Percentiles rank a stretch among this genome's conserved stretches.
phyloP scores from a whole-genome alignment of 2,329 filamentous ascomycete genomes.

The Diplodia scrobiculata region DNA sequence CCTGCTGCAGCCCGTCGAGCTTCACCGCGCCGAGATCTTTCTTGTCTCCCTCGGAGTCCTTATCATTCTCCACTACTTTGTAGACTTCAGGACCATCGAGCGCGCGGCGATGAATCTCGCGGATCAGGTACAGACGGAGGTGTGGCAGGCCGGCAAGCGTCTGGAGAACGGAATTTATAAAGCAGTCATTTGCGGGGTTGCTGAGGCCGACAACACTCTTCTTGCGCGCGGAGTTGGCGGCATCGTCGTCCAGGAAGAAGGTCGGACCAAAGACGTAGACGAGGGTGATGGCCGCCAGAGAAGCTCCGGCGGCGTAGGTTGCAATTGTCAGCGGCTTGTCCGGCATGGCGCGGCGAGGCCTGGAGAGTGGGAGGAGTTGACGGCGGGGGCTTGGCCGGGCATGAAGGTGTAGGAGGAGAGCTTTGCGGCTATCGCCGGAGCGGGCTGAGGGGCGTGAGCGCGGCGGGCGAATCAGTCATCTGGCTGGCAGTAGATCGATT shows the following conservation, averaged over 20 bases:
- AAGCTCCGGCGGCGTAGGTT: slow-evolving; percentile 92
- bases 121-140: slow-evolving; percentile 85
- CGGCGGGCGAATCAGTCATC: slow-evolving; percentile 18
- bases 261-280: slow-evolving; percentile 99
- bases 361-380: slow-evolving; percentile 3
- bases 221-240: slow-evolving; percentile 64
- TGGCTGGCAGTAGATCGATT: slow-evolving; percentile 16
- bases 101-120: slow-evolving; percentile 80
- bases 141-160: slow-evolving; percentile 87
- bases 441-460: slow-evolving; percentile 12
- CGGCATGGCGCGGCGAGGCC: slow-evolving; percentile 61
- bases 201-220: slow-evolving; percentile 82
- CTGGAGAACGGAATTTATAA: slow-evolving; percentile 93
- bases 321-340: slow-evolving; percentile 81
- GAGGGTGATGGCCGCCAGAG: slow-evolving; percentile 88
- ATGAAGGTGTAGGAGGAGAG: slow-evolving; percentile 21
- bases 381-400: slow-evolving; percentile 31
- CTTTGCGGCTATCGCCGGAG: slow-evolving; percentile 13
- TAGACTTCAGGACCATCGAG: slow-evolving; percentile 80
- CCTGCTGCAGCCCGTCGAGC: slow-evolving; percentile 68
- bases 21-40: slow-evolving; percentile 51
- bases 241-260: slow-evolving; percentile 86
- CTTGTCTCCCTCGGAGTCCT: slow-evolving; percentile 46
- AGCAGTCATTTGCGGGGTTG: slow-evolving; percentile 83
- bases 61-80: slow-evolving; percentile 57